Conservation (phyloP, 768 basidiomycete species). For the Amanita muscaria region DNA sequence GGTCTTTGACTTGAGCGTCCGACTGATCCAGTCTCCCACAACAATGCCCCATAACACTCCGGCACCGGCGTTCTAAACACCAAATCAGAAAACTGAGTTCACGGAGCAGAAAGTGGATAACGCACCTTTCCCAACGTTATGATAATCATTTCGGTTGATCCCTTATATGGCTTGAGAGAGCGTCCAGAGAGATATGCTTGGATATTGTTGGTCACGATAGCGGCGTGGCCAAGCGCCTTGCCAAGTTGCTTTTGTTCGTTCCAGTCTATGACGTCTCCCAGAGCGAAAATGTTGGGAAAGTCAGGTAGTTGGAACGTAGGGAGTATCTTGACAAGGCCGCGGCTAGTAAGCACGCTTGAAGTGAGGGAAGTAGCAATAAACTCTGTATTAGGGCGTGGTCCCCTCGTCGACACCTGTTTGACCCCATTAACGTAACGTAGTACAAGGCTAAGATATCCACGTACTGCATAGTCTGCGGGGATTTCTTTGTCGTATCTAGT, state of each 20-base stretch:
- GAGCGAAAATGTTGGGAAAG: slow-evolving; percentile 44
- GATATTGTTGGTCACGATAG: slow-evolving; percentile 40
- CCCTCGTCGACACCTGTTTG: slow-evolving; percentile 22
- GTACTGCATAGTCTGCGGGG: slow-evolving; percentile 44
- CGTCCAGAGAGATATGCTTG: slow-evolving; percentile 21
- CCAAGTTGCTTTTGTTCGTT: slow-evolving; percentile 44
- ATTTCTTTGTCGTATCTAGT: slow-evolving; percentile 39
- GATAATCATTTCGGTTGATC: slow-evolving; percentile 43
- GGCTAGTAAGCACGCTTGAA: slow-evolving; percentile 19
- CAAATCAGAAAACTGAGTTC: not conserved
- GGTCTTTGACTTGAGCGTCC: slow-evolving; percentile 20
- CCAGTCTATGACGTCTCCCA: slow-evolving; percentile 49
- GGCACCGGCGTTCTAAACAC: slow-evolving; percentile 27
- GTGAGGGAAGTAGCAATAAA: slow-evolving; percentile 34
- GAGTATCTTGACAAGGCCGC: slow-evolving; percentile 35
- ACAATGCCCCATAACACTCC: slow-evolving; percentile 35
- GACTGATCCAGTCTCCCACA: slow-evolving; percentile 34
- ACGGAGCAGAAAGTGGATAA: not conserved
- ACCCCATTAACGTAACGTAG: not conserved
- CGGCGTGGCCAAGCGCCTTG: slow-evolving; percentile 37
- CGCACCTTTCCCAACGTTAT: slow-evolving; percentile 42
- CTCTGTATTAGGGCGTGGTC: slow-evolving; percentile 34
- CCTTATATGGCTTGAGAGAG: slow-evolving; percentile 35
- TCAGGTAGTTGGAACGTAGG: slow-evolving; percentile 41
- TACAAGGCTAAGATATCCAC: slow-evolving; percentile 12